A percentile compares a stretch with the other conserved stretches of the same genome.
Conservation (phyloP, 352 stramenopile genomes). For the Saprolegnia parasitica region DNA sequence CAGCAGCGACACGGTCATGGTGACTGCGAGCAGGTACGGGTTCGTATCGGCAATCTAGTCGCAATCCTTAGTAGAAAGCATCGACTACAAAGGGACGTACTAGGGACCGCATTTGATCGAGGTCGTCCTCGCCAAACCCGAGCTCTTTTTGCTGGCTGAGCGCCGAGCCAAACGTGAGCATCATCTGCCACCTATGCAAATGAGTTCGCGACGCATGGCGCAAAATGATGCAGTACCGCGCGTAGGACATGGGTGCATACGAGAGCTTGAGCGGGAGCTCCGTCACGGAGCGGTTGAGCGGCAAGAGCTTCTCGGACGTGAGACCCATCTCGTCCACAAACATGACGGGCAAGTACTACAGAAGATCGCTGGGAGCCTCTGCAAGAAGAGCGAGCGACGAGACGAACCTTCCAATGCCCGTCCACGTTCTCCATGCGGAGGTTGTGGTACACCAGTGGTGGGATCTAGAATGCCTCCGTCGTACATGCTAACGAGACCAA, state of each 20-base stretch:
- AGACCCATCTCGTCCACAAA: constrained; percentile 73
- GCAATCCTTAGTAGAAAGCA: constrained; percentile 37
- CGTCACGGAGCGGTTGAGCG: constrained; percentile 51
- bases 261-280: constrained; percentile 61
- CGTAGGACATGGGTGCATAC: constrained; percentile 72
- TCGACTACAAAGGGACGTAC: constrained; percentile 30
- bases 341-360: constrained; percentile 58
- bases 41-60: constrained; percentile 91
- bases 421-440: constrained; percentile 54
- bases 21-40: constrained; percentile 91
- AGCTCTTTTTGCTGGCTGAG: constrained; percentile 58
- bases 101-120: constrained; percentile 90
- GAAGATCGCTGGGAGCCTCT: background rate
- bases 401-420: constrained; percentile 39
- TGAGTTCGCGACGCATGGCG: too few relatives aligned
- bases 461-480: constrained; percentile 25
- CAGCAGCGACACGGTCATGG: constrained; percentile 92
- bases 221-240: constrained; percentile 30
- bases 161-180: constrained; percentile 62
- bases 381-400: background rate
- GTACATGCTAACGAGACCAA: background rate
- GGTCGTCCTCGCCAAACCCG: constrained; percentile 53
- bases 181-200: constrained; percentile 54
- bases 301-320: constrained; percentile 63
- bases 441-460: constrained; percentile 63